Percentiles rank a stretch among this genome's conserved stretches.
These are phyloP conservation scores for Sorghum bicolor DNA, from an alignment of 176 grass and related monocot species.

Conservation along the genomic window Sorghum_bicolor_NCBIv3 NC_012873.2:1257001-1257500, in stretches of 20 bases:
- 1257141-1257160: not conserved
- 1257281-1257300: conserved; percentile 33
- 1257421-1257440: not conserved
- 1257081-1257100: conserved; percentile 22
- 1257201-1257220: conserved; percentile 22
- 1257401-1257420: not conserved
- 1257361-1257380: conserved; percentile 25
- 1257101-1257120: not conserved
- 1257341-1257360: conserved; percentile 38
- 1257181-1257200: not conserved
- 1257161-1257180: not conserved
- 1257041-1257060: conserved; percentile 9
- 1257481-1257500: not conserved
- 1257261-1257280: conserved; percentile 27
- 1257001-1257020: conserved; percentile 4
- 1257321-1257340: not conserved
- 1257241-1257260: conserved; percentile 15
- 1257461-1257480: not conserved
- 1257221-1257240: conserved; percentile 17
- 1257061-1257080: not conserved
- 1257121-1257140: not conserved
- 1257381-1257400: conserved; percentile 28
- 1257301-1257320: conserved; percentile 27
- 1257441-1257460: not conserved
- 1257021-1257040: conserved; percentile 22